Evolutionary conservation across 352 stramenopile species (phyloP), one percentile per base, ranked within the genome.

Genomic region (Halophytophthora batemanensis): DNA sequence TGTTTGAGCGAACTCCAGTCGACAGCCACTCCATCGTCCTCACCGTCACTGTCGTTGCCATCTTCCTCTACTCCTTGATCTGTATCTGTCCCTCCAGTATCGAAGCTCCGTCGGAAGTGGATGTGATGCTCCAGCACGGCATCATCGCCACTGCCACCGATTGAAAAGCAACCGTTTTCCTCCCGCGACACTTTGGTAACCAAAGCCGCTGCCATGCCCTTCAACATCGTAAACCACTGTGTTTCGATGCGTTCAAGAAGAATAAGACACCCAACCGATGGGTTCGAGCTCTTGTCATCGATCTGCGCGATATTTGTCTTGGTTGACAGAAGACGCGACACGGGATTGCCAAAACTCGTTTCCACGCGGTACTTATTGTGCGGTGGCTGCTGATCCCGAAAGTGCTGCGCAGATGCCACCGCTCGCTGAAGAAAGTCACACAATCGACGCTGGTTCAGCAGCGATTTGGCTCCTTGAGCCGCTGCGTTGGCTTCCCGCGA

Each of bases 261-360:
- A 33, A 6, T 43, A 45, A 48, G 45, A 34, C 38, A 67, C 47
- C 45, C 33, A 21, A 35, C 13, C n/a, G 45, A 8, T 17, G n/a
- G n/a, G n/a, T n/a, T n/a, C n/a, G 11, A 1, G 13, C 34, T 51
- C 14, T 17, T 22, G 1, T 12, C 17, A 17, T 15, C 6, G 37
- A 50, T 21, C 23, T 35, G 41, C n/a, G 34, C 13, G 22, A 19
- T 1, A 55, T 25, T 13, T 43, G 44, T 17, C 6, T 3, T 22
- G 10, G 38, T 39, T 6, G 44, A 56, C 15, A 73, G 52, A n/a
- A 66, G 59, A 11, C 48, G 53, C 12, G 81, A 89, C 3, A 91
- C 61, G 18, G 51, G 22, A 34, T 91, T 91, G 2, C 72, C 78
- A 37, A 91, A 91, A 8, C 74, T 82, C 5, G 72, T 74, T 56